A percentile compares a stretch with the other conserved stretches of the same genome.
Conservation (phyloP, 306 rosid genomes). For the Lathyrus sativus region DNA sequence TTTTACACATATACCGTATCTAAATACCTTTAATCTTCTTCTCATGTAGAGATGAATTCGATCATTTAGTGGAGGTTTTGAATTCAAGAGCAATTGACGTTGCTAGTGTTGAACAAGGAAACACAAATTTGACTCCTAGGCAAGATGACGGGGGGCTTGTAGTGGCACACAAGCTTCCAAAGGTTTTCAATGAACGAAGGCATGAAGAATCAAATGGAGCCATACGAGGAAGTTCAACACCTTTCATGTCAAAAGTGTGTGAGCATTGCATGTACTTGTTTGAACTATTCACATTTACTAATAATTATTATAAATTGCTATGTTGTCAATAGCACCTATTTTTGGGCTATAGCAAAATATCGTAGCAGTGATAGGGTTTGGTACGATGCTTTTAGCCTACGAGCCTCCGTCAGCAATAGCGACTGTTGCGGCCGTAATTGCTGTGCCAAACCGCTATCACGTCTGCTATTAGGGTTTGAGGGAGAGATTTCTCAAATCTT, state of each 20-base stretch:
- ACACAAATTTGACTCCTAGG: conserved; percentile 33
- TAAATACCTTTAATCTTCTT: conserved; percentile 26
- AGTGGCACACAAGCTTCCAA: conserved; percentile 37
- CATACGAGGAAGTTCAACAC: conserved; percentile 56
- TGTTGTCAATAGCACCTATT: too few species aligned
- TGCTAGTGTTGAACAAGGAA: conserved; percentile 44
- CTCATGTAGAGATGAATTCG: conserved; percentile 69
- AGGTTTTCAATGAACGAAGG: conserved; percentile 44
- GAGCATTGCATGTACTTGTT: conserved; percentile 43
- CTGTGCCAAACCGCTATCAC: too few species aligned
- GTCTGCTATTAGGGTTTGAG: too few species aligned
- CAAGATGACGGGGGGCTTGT: conserved; percentile 47
- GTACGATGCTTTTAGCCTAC: too few species aligned
- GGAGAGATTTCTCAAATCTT: too few species aligned
- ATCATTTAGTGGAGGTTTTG: conserved; percentile 63
- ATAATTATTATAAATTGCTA: conserved; percentile 7
- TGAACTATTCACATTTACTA: conserved; percentile 11
- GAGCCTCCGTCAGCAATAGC: too few species aligned
- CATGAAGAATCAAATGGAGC: conserved; percentile 47
- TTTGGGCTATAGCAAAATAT: too few species aligned
- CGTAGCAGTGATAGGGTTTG: too few species aligned
- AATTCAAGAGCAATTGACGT: conserved; percentile 65
- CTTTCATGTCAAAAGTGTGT: conserved; percentile 51
- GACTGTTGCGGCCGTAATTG: too few species aligned
- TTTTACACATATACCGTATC: conserved; percentile 3